These are phyloP conservation scores for Aspergillus diversus DNA, from an alignment of 495 filamentous ascomycete species.

Conservation along the genomic window DNA sequence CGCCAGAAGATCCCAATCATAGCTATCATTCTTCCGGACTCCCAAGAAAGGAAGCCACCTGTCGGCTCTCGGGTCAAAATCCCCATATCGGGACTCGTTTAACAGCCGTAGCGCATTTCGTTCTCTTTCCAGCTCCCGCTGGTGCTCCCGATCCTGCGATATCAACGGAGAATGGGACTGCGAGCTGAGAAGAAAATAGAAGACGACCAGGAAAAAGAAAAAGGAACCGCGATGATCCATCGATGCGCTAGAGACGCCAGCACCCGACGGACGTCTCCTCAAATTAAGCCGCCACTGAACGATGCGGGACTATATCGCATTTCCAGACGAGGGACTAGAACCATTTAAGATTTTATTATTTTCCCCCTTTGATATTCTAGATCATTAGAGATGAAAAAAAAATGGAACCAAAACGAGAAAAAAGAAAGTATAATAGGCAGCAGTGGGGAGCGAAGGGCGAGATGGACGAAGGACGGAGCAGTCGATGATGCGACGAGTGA, in stretches of 20 bases:
- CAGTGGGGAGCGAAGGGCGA: slow-evolving; percentile 1
- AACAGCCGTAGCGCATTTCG: slow-evolving; percentile 64
- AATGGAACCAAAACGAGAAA: not conserved
- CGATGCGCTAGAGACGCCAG: slow-evolving; percentile 35
- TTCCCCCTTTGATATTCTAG: not conserved
- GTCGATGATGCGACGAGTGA: slow-evolving; percentile 46
- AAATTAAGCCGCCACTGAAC: slow-evolving; percentile 23
- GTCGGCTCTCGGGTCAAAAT: slow-evolving; percentile 62
- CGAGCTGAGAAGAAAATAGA: slow-evolving; percentile 54
- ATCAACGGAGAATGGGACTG: slow-evolving; percentile 49
- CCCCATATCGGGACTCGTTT: slow-evolving; percentile 73
- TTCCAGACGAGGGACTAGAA: slow-evolving; percentile 16
- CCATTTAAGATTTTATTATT: not conserved
- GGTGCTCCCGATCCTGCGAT: slow-evolving; percentile 50
- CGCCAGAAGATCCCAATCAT: slow-evolving; percentile 68
- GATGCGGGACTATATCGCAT: slow-evolving; percentile 23
- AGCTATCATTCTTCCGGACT: slow-evolving; percentile 70
- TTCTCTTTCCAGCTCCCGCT: slow-evolving; percentile 51
- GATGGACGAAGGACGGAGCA: slow-evolving; percentile 23
- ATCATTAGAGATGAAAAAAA: not conserved
- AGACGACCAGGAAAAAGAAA: slow-evolving; percentile 51
- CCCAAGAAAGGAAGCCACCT: slow-evolving; percentile 79
- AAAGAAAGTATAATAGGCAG: not conserved
- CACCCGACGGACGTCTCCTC: slow-evolving; percentile 36
- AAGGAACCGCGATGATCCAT: slow-evolving; percentile 57